A percentile compares a stretch with the other conserved stretches of the same genome.
phyloP scores from a whole-genome alignment of 495 filamentous ascomycete genomes.

The Sordaria brevicollis region DNA sequence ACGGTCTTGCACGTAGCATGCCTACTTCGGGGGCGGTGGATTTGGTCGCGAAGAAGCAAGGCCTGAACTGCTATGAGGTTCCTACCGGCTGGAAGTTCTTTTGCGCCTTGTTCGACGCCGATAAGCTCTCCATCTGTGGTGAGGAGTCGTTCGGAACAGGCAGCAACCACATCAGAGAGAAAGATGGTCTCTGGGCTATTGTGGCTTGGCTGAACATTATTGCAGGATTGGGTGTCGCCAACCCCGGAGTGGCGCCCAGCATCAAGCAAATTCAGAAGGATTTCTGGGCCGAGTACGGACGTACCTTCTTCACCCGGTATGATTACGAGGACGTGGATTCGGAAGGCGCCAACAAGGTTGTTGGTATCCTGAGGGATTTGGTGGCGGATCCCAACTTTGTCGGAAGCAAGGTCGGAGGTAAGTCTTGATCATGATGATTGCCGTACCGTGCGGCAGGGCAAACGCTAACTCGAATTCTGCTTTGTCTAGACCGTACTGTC shows the following conservation, averaged over 20 bases:
- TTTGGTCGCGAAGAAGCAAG: conserved; percentile 87
- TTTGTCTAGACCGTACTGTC: conserved; percentile 56
- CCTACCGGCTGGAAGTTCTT: conserved; percentile 99
- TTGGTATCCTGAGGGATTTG: conserved; percentile 61
- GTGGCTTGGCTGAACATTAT: conserved; percentile 99
- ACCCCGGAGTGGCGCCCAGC: conserved; percentile 64
- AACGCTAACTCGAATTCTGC: conserved; percentile 1
- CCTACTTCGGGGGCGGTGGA: conserved; percentile 93
- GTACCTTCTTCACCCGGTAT: conserved; percentile 98
- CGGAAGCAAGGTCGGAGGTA: conserved; percentile 66
- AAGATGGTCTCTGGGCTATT: conserved; percentile 95
- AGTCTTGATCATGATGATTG: conserved; percentile 8
- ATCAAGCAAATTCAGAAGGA: conserved; percentile 92
- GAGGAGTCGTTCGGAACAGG: conserved; percentile 98
- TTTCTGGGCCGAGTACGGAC: conserved; percentile 94
- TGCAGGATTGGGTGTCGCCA: conserved; percentile 78
- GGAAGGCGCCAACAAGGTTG: conserved; percentile 80
- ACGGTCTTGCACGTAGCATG: conserved; percentile 92
- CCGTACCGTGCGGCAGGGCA: not conserved
- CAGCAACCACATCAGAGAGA: conserved; percentile 98
- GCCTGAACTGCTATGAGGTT: conserved; percentile 87
- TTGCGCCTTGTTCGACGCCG: conserved; percentile 91
- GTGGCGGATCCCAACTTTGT: conserved; percentile 61
- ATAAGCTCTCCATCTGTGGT: conserved; percentile 97
- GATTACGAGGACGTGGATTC: conserved; percentile 94